Percentiles rank a stretch among this genome's conserved stretches.
phyloP scores from a whole-genome alignment of 1,284 basidiomycete species.

The Microbotryomycetes sp. region DNA sequence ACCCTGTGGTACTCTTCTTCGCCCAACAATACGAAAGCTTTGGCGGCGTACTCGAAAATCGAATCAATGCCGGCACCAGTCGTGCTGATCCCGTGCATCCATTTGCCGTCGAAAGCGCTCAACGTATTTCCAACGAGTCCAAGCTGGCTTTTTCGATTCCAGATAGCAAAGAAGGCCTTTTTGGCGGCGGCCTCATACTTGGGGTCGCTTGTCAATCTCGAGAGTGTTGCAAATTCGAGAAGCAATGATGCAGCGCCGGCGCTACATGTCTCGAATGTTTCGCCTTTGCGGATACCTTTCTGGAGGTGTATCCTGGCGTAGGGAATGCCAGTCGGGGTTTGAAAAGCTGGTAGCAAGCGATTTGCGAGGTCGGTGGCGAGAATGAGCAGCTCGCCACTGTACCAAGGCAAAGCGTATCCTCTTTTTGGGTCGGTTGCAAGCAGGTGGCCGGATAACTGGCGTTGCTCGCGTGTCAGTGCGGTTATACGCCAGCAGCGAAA shows the following conservation, averaged over 20 bases:
- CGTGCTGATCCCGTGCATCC: conserved; percentile 49
- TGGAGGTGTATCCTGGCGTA: conserved; percentile 78
- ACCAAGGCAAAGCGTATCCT: conserved; percentile 34
- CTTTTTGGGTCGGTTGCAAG: conserved; percentile 53
- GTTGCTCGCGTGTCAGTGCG: no score
- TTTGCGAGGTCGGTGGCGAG: conserved; percentile 78
- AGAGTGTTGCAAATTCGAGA: conserved; percentile 83
- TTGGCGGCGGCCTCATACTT: conserved; percentile 61
- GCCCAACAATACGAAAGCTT: conserved; percentile 43
- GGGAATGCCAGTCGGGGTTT: conserved; percentile 76
- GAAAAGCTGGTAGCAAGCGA: conserved; percentile 76
- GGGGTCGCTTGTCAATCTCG: conserved; percentile 75
- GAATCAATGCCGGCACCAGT: conserved; percentile 90
- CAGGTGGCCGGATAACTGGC: conserved; percentile 64
- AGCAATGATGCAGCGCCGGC: conserved; percentile 87
- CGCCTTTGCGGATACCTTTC: conserved; percentile 39
- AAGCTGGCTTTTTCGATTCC: conserved; percentile 67
- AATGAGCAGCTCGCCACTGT: conserved; percentile 57
- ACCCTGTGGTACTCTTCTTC: conserved; percentile 82
- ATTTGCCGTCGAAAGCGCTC: conserved; percentile 48
- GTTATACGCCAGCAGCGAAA: no score
- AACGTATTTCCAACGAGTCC: conserved; percentile 82
- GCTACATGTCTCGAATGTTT: conserved; percentile 68
- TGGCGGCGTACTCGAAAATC: conserved; percentile 76
- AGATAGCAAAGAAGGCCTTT: conserved; percentile 78